Conservation (phyloP, 1,284 basidiomycete species). For the Rhodotorula sp. region DNA sequence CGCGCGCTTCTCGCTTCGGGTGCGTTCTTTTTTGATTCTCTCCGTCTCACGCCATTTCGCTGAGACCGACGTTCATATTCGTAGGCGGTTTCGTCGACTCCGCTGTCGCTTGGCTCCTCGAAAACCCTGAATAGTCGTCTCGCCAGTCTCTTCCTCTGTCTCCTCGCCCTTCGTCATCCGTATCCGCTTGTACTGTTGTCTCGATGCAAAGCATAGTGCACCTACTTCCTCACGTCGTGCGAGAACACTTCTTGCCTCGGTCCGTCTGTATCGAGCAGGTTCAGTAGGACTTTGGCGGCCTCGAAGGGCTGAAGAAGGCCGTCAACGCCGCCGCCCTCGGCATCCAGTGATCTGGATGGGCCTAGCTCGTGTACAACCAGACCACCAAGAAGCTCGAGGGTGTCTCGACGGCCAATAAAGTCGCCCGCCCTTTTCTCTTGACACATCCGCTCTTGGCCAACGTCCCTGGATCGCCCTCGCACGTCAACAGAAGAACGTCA, state of each 20-base stretch:
- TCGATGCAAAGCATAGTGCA: too few species aligned
- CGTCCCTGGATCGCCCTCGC: constrained; percentile 45
- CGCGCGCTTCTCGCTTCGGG: constrained; percentile 33
- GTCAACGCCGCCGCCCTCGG: constrained; percentile 86
- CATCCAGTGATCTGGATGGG: constrained; percentile 98
- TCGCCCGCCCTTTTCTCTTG: too few species aligned
- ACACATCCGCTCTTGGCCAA: constrained; percentile 85
- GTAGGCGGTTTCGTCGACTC: constrained; percentile 28
- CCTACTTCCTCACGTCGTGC: constrained; percentile 63
- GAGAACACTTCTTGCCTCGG: constrained; percentile 89
- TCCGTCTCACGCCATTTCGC: neutral
- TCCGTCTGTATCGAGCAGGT: constrained; percentile 74
- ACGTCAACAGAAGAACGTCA: constrained; percentile 69
- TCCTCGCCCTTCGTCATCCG: too few species aligned
- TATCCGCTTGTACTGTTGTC: too few species aligned
- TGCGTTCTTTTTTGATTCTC: neutral
- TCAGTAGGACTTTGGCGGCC: constrained; percentile 76
- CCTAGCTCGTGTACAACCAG: constrained; percentile 83
- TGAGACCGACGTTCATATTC: neutral
- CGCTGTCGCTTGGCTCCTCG: constrained; percentile 29
- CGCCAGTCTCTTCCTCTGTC: neutral
- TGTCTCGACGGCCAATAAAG: constrained; percentile 83
- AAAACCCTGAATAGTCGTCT: constrained; percentile 10
- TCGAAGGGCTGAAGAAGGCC: constrained; percentile 71
- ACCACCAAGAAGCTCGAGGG: constrained; percentile 58